Evolutionary conservation across 805 yeast genomes (phyloP), one percentile per base, ranked within the genome.

Genomic region (Teunomyces atbi): DNA sequence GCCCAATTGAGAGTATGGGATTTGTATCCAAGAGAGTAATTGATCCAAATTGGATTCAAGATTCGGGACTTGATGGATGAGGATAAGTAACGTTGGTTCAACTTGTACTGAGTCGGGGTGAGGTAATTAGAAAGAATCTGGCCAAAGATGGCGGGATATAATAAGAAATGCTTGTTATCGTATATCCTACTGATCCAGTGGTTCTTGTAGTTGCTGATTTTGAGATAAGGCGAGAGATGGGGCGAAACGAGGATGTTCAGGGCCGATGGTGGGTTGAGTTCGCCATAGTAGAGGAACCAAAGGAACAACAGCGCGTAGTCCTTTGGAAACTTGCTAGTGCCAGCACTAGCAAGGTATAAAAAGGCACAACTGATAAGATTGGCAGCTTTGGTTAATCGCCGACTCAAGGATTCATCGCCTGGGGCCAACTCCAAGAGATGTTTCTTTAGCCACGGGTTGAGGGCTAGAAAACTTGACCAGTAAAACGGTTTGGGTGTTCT

Each of bases 21-120:
- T 7, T 49, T 52, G 13, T 54, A 57, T 6, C 69, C 68, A 43
- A 69, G 52, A 23, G 64, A 53, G 48, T 60, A 71, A 48, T 69
- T 67, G 44, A 60, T 62, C 77, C 77, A 72, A 42, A 72, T 68
- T 1, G 77, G 76, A 45, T 69, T 66, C 46, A 71, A 57, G 4
- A 68, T 54, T 26, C 58, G 48, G 5, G 54, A 43, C 46, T 66
- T 71, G 41, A 71, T 61, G 32, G 57, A 56, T 12, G 60, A 45
- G 3, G 73, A 62, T 18, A 71, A 53, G 56, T 69, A 69, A 21
- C 61, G 53, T 48, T 68, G 73, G 52, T 69, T 69, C 50, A 64
- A 56, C 51, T 58, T 61, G 55, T 52, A 63, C 33, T 48, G 56
- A 1, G 76, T 66, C 2, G 76, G 76, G 0, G 77, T 68, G 46